phyloP scores from a whole-genome alignment of 2,329 filamentous ascomycete species.

The Thielaviopsis ethacetica region DNA sequence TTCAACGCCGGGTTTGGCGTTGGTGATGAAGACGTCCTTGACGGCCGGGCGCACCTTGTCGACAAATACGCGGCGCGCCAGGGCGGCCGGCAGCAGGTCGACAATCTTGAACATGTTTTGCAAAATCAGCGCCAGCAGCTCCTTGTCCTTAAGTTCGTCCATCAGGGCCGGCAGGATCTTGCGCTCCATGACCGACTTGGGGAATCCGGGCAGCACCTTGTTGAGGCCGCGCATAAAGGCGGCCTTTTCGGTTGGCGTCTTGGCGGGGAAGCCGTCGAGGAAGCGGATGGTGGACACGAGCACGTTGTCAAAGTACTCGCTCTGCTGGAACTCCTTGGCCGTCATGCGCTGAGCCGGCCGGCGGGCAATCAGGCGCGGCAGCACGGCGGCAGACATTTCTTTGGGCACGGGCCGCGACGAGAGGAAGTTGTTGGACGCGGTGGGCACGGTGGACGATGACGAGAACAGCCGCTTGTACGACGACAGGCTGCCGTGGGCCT shows the following conservation, averaged over 20 bases:
- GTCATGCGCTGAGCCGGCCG: constrained; percentile 75
- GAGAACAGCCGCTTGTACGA: constrained; percentile 75
- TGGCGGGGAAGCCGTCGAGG: constrained; percentile 76
- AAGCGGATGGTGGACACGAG: constrained; percentile 93
- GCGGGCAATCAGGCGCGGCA: constrained; percentile 75
- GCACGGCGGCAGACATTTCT: constrained; percentile 56
- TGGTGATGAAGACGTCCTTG: constrained; percentile 62
- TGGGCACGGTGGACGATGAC: constrained; percentile 63
- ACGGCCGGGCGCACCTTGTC: constrained; percentile 76
- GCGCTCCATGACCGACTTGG: constrained; percentile 83
- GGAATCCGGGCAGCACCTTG: constrained; percentile 80
- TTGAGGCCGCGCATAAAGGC: constrained; percentile 81
- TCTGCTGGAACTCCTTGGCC: constrained; percentile 83
- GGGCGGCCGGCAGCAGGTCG: constrained; percentile 48
- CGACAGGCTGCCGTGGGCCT: constrained; percentile 63
- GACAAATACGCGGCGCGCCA: constrained; percentile 57
- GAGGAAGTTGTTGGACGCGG: constrained; percentile 67
- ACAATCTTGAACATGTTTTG: constrained; percentile 89
- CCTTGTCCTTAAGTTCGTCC: constrained; percentile 86
- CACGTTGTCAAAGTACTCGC: constrained; percentile 92
- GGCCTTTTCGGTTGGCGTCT: constrained; percentile 78
- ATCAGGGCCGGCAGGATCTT: constrained; percentile 79
- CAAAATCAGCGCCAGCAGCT: constrained; percentile 68
- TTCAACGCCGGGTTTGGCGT: constrained; percentile 38
- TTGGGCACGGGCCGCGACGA: constrained; percentile 64